phyloP scores from a whole-genome alignment of 305 asterid genomes.

The Fraxinus paxiana region DNA sequence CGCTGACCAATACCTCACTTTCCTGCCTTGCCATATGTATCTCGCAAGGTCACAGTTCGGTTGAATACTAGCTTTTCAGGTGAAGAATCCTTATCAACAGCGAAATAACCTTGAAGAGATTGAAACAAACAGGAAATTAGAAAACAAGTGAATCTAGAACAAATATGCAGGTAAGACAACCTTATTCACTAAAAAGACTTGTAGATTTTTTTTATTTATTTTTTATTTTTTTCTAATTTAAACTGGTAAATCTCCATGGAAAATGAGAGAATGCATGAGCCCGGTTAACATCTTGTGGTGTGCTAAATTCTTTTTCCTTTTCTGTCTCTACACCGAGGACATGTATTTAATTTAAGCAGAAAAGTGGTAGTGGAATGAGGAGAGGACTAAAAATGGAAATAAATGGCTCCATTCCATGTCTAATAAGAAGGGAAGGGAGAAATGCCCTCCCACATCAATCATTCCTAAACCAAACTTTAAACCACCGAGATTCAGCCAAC shows the following conservation, averaged over 20 bases:
- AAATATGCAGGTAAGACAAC: neutral
- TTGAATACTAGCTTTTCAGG: conserved; percentile 67
- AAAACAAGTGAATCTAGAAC: neutral
- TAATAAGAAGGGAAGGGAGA: neutral
- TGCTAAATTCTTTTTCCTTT: neutral
- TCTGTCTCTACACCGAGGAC: neutral
- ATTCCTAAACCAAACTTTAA: neutral
- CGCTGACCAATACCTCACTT: conserved; percentile 32
- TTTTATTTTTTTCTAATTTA: neutral
- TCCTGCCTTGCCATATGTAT: conserved; percentile 60
- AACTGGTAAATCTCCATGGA: neutral
- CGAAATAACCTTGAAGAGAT: conserved; percentile 58
- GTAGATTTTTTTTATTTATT: neutral
- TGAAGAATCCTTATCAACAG: conserved; percentile 61
- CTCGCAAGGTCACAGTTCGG: conserved; percentile 73
- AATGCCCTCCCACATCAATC: neutral
- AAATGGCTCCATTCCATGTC: neutral
- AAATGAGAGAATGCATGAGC: neutral
- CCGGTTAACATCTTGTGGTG: neutral
- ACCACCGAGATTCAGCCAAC: neutral
- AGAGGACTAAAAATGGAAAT: neutral
- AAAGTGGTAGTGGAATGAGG: neutral
- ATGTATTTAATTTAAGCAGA: neutral
- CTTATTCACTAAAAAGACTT: neutral
- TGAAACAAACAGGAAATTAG: neutral